A percentile compares a stretch with the other conserved stretches of the same genome.
phyloP scores from a whole-genome alignment of 73 alveolate genomes.

The Paramecium sonneborni region DNA sequence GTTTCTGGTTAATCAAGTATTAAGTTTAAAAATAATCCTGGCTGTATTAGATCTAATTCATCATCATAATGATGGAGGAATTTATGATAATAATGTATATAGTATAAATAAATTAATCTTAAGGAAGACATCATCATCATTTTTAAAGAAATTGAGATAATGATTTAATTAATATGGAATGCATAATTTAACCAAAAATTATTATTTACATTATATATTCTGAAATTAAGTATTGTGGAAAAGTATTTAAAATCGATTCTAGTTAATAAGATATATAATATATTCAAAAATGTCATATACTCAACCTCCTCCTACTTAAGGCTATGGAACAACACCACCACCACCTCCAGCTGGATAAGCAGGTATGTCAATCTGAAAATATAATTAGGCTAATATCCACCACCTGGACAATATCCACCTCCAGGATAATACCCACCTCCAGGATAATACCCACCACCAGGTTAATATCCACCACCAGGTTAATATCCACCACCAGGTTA shows the following conservation, averaged over 20 bases:
- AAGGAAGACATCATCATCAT: constrained; percentile 13
- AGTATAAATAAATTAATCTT: neutral
- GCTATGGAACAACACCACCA: no score
- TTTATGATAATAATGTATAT: neutral
- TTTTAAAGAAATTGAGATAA: neutral
- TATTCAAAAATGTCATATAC: neutral
- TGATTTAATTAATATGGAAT: neutral
- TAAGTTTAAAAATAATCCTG: neutral
- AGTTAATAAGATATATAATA: neutral
- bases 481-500: neutral
- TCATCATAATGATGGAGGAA: neutral
- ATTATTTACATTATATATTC: neutral
- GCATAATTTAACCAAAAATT: neutral
- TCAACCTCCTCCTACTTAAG: no score
- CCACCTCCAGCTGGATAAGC: no score
- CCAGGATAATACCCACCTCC: neutral
- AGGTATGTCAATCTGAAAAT: no score
- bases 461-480: neutral
- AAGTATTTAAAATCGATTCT: neutral
- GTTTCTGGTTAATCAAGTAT: constrained; percentile 6
- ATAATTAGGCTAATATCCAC: neutral
- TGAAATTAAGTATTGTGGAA: neutral
- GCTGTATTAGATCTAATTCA: neutral
- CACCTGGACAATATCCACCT: neutral
- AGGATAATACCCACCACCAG: neutral